Base-by-base conservation (phyloP, 1,139 yeast species). In the Diutina sp. region DNA sequence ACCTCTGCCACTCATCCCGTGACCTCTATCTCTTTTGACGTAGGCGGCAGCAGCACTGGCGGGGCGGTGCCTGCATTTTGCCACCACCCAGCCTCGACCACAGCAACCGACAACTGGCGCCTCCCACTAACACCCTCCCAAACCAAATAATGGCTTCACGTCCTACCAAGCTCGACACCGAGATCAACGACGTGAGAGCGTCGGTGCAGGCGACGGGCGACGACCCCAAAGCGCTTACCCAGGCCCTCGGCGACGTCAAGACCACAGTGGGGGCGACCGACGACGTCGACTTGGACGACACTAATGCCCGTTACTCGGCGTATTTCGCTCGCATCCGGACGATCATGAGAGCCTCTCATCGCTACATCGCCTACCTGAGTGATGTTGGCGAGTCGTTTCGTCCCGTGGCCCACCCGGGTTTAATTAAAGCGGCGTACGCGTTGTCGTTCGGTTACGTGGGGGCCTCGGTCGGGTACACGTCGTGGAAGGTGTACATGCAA, bases 371-470 rank as follows among this genome's bases (percentile, higher is more conserved):
- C 2, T 88, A 88, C 68, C 87, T 95, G 6, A 86, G 93, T 0
- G 96, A 88, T 66, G 83, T 88, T 61, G 96, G 96, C 29, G 96
- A 88, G 66, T 86, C 93, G n/a, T 88, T 88, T 70, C 77, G 96
- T 57, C 95, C 95, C 0, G 87, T 88, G 21, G 93, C 90, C 7
- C 87, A 84, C 63, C 91, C 95, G 1, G 64, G 64, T 48, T 59
- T 84, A 45, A 95, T 88, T 21, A 76, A 73, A 28, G 62, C 81
- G 1, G 87, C 93, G 45, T 88, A 88, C 66, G 90, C 84, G 35
- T 71, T 88, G 46, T 85, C 91, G 5, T 88, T 95, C 95, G 71
- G 80, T 1, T 88, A 88, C 66, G 75, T 88, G 41, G 66, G 85
- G 41, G 91, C 91, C n/a, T 95, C 87, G 70, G 95, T 87, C 41